phyloP scores from a whole-genome alignment of 176 grass and related monocot genomes.

The Oryza glumipatula region DNA sequence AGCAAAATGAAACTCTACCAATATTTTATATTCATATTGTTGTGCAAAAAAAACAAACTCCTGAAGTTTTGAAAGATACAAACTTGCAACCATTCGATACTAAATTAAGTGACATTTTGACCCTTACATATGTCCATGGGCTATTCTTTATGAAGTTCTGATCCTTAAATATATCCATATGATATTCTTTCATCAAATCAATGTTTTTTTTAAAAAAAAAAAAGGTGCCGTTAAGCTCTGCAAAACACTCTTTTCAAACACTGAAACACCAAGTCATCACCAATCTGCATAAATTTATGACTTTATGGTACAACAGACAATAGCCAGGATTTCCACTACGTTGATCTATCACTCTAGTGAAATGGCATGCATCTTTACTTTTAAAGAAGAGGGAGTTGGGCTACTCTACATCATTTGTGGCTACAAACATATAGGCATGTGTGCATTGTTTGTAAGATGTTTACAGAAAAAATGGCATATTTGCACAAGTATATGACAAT shows the following conservation, averaged over 20 bases:
- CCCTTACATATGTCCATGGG: neutral
- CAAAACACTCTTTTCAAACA: slow-evolving; percentile 7
- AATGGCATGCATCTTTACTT: slow-evolving; percentile 7
- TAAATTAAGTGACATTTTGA: slow-evolving; percentile 3
- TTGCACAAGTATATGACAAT: too few relatives aligned
- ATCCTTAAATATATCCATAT: neutral
- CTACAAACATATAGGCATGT: too few relatives aligned
- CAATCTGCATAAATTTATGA: slow-evolving; percentile 16
- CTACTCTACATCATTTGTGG: too few relatives aligned
- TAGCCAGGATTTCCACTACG: slow-evolving; percentile 11
- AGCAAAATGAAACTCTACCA: neutral
- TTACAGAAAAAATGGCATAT: slow-evolving; percentile 2
- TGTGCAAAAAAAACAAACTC: neutral
- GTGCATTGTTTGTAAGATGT: neutral
- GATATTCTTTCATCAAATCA: slow-evolving; percentile 17
- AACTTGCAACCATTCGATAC: slow-evolving; percentile 21
- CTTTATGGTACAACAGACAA: slow-evolving; percentile 15
- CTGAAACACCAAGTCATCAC: slow-evolving; percentile 18
- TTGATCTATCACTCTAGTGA: neutral
- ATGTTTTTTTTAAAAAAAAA: neutral
- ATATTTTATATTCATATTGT: neutral
- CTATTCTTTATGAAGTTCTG: too few relatives aligned
- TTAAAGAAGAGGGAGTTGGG: neutral
- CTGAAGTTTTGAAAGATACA: slow-evolving; percentile 18
- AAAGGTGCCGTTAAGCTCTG: slow-evolving; percentile 2